A percentile compares a stretch with the other conserved stretches of the same genome.
Conservation (phyloP, 2,329 filamentous ascomycete genomes). For the Helotiales sp. region DNA sequence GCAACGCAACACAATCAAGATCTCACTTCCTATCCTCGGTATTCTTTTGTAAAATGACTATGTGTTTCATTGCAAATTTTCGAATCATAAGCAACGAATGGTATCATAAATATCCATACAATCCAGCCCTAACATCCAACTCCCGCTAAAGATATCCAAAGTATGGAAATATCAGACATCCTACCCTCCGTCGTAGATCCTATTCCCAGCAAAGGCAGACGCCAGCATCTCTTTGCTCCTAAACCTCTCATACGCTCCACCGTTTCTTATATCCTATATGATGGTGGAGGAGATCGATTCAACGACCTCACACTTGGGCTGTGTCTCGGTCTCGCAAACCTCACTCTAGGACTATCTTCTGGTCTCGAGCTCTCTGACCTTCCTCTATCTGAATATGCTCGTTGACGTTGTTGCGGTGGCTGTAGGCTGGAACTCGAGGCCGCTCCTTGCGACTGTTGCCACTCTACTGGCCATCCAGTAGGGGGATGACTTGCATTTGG, state of each 20-base stretch:
- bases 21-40: neutral
- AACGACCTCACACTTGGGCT: constrained; percentile 39
- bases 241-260: neutral
- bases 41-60: too few relatives aligned
- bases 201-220: neutral
- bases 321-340: constrained; percentile 68
- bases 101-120: neutral
- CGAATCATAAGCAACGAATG: neutral
- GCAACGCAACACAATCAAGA: neutral
- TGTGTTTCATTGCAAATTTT: neutral
- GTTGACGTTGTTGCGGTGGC: constrained; percentile 1
- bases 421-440: neutral
- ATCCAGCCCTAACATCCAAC: neutral
- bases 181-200: neutral
- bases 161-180: neutral
- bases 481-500: constrained; percentile 20
- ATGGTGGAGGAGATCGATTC: constrained; percentile 20
- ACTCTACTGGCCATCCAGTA: constrained; percentile 28
- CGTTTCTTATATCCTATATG: constrained; percentile 13
- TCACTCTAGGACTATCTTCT: constrained; percentile 70
- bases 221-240: neutral
- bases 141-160: constrained; percentile 1
- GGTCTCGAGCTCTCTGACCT: constrained; percentile 14
- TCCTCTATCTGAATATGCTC: constrained; percentile 14
- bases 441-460: constrained; percentile 22